Conservation (phyloP, 805 yeast species). For the Kuraishia molischiana region DNA sequence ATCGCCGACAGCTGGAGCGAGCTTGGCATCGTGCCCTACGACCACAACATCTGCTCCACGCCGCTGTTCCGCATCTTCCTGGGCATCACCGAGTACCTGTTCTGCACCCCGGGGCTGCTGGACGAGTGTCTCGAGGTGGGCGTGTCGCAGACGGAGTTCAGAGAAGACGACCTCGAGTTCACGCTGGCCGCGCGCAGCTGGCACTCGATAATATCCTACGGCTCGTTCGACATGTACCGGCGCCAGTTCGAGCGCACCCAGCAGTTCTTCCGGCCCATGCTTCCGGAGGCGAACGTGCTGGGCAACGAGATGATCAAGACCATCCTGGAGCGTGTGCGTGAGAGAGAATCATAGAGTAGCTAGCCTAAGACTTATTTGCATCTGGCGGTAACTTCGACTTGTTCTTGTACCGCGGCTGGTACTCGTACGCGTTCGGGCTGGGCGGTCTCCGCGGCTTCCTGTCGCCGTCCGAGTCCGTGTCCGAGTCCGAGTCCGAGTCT, state of each 20-base stretch:
- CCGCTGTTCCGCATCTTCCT: conserved; percentile 87
- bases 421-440: conserved; percentile 80
- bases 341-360: conserved; percentile 7
- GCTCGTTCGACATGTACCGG: conserved; percentile 64
- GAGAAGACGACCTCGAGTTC: conserved; percentile 88
- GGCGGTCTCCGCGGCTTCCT: conserved; percentile 11
- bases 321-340: conserved; percentile 33
- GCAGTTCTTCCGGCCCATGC: conserved; percentile 74
- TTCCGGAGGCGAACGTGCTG: conserved; percentile 76
- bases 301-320: conserved; percentile 94
- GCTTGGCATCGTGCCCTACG: conserved; percentile 82
- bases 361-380: background rate
- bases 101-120: conserved; percentile 74
- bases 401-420: conserved; percentile 58
- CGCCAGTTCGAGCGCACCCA: conserved; percentile 72
- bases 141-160: conserved; percentile 50
- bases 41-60: conserved; percentile 94
- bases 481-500: conserved; percentile 27
- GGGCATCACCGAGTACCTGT: conserved; percentile 89
- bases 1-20: conserved; percentile 93
- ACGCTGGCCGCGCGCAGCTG: conserved; percentile 84
- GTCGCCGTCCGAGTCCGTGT: conserved; percentile 16
- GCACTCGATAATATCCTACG: conserved; percentile 73
- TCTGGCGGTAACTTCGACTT: conserved; percentile 6
- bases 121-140: conserved; percentile 75